Evolutionary conservation across 2,329 filamentous ascomycete genomes (phyloP), one percentile per base, ranked within the genome.

Genomic region (Calcarisporium arbuscula): DNA sequence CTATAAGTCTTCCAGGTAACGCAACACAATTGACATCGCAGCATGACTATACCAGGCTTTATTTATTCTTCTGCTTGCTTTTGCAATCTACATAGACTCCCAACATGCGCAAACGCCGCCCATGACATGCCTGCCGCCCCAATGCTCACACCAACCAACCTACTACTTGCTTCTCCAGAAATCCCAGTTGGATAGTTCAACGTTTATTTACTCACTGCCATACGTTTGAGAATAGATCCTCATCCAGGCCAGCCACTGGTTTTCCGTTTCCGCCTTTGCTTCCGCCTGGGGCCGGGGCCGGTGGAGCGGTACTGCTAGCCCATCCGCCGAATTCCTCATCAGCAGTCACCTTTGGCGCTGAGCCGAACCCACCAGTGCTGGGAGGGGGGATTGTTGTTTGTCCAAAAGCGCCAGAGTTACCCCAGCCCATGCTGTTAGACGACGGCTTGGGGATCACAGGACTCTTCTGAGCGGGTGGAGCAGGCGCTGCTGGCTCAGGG

Each of bases 261-360:
- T 30, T 19, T 15, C 74, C 79, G 46, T 81, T 76, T 11, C 74
- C 74, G 16, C 70, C 64, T 18, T 72, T 62, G 21, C 80, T 65
- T 61, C 83, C 75, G 31, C 70, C 61, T 11, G 59, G 51, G 19
- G 61, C 53, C 17, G 58, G 58, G 31, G 57, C 58, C 1, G 61
- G 54, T 8, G 68, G 62, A 23, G 68, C 48, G 47, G 73, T 51
- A 74, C 81, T 64, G 70, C 86, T 94, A 30, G 85, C 80, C 90
- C 90, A 96, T 10, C 90, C 89, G 15, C 90, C 90, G 64, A 95
- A 96, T 54, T 96, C 90, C 59, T 96, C 90, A 50, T 96, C 90
- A 0, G 85, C 83, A 22, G 84, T 73, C 3, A 95, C 84, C 50
- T 82, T 81, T 17, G 85, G 79, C 26, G 68, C 64, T 35, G 67